phyloP scores from a whole-genome alignment of 2,329 filamentous ascomycete species.

The Chrysoporthe puriensis region DNA sequence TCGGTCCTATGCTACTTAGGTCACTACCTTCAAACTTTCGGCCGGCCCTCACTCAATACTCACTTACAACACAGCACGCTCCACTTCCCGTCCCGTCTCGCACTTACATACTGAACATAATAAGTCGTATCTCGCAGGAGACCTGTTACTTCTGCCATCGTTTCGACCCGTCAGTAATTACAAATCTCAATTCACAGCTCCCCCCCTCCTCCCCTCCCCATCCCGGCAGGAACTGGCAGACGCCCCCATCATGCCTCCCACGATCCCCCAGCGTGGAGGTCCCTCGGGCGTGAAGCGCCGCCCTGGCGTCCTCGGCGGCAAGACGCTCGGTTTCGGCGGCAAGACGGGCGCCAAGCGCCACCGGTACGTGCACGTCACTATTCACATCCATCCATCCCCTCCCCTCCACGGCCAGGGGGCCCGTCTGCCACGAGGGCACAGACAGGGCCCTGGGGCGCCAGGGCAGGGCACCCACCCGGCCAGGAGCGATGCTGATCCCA shows the following conservation, averaged over 20 bases:
- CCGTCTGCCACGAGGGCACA: too few relatives aligned
- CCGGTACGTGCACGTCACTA: slow-evolving; percentile 31
- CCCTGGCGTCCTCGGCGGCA: slow-evolving; percentile 25
- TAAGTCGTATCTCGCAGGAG: too few relatives aligned
- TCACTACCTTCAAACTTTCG: not conserved
- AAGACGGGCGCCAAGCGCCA: slow-evolving; percentile 34
- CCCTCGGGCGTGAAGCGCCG: slow-evolving; percentile 33
- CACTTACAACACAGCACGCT: not conserved
- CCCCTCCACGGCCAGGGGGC: too few relatives aligned
- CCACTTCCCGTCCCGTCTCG: not conserved
- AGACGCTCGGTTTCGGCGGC: slow-evolving; percentile 30
- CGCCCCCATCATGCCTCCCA: slow-evolving; percentile 35
- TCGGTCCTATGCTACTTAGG: not conserved
- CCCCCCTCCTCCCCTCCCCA: not conserved
- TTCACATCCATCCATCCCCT: not conserved
- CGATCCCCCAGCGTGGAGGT: slow-evolving; percentile 37
- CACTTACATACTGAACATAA: not conserved
- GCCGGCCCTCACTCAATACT: not conserved
- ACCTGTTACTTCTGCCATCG: not conserved
- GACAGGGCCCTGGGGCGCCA: not conserved
- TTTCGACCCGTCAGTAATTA: not conserved
- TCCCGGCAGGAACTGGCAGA: not conserved
- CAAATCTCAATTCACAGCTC: not conserved
- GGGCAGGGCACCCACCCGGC: too few relatives aligned
- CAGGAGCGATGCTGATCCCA: not conserved